Base-by-base conservation (phyloP, 1,139 yeast genomes). In the Meyerozyma sp. region DNA sequence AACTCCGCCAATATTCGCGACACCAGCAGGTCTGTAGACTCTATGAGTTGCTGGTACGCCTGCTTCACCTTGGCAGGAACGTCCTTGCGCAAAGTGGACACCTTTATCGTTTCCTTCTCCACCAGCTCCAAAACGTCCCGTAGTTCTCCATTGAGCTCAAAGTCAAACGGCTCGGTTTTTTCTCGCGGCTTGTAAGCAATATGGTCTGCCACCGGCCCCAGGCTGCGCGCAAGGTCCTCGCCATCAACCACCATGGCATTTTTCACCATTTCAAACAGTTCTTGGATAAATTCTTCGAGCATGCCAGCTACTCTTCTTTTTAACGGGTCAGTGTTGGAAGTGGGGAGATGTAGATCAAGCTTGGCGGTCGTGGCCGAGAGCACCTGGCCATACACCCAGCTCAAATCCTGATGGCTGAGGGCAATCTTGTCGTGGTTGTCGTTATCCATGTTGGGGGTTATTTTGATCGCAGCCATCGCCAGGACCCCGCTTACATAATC, bases 161-260 rank as follows among this genome's bases (percentile, higher is more conserved):
- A 62, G 56, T 84, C 87, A 58, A 82, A 82, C 0, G 87, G 85
- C 54, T 81, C 89, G 13, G 77, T 71, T 21, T 48, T 51, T 45
- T 70, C 75, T 40, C 54, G 57, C 1, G 72, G 65, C 38, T 61
- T 57, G 36, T 68, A 49, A 20, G 66, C 55, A n/a, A 73, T 9
- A 47, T 44, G 46, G 32, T 32, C 38, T 25, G 8, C 44, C 25
- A 8, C 44, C 41, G 18, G 46, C 26, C n/a, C 37, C 11, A 9
- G 43, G 32, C 43, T 44, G 26, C 47, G 41, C 35, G 57, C 48
- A 49, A 65, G 53, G 42, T 67, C 70, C 11, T 59, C 44, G 2
- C 79, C 81, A 51, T 79, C 83, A 8, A 82, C 68, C 3, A 73
- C 63, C 48, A 82, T 54, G 2, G 80, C 76, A 46, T 69, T 61